Percentiles rank a stretch among this genome's conserved stretches.
phyloP scores from a whole-genome alignment of 345 rosid species.

The Eucalyptus polybractea region DNA sequence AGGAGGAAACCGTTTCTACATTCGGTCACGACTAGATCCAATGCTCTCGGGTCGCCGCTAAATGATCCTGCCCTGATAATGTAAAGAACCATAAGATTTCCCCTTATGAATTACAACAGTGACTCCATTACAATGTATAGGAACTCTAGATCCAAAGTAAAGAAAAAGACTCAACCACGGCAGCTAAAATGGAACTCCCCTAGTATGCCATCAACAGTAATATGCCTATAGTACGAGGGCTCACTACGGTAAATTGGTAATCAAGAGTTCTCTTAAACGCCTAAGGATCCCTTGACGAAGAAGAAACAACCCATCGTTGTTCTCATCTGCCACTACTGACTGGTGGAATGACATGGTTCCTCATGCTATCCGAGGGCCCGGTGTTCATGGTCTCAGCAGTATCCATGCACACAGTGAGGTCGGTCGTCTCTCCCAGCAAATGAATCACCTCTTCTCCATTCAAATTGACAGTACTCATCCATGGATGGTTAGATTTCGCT shows the following conservation, averaged over 20 bases:
- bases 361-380: background rate
- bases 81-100: background rate
- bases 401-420: background rate
- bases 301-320: background rate
- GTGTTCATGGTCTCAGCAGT: background rate
- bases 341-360: background rate
- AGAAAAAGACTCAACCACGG: background rate
- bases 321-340: background rate
- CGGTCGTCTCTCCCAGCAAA: background rate
- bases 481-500: background rate
- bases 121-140: background rate
- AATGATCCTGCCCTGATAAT: background rate
- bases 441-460: background rate
- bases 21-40: background rate
- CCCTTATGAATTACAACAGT: background rate
- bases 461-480: background rate
- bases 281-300: background rate
- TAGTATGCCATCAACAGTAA: background rate
- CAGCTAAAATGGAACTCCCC: background rate
- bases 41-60: background rate
- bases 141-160: background rate
- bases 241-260: background rate
- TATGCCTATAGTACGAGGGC: background rate
- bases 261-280: background rate
- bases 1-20: background rate